Evolutionary conservation across 2,329 filamentous ascomycete genomes (phyloP), one percentile per base, ranked within the genome.

Genomic region (Polytolypa hystricis): DNA sequence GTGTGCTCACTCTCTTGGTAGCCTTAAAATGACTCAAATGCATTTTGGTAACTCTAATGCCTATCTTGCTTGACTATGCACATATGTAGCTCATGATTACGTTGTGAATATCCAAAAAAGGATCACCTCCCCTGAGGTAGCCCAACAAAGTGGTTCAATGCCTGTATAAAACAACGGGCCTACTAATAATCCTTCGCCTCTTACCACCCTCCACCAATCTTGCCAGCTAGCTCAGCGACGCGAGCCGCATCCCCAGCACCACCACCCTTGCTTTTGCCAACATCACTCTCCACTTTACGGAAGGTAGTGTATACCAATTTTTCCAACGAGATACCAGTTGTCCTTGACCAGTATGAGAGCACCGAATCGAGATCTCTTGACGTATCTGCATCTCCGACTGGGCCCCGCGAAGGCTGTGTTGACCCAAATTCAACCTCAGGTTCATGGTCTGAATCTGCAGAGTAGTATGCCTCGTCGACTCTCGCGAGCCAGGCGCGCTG

Each of bases 131-230:
- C n/a, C n/a, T n/a, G n/a, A n/a, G n/a, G n/a, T n/a, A n/a, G n/a
- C n/a, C n/a, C n/a, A n/a, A n/a, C n/a, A n/a, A n/a, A n/a, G n/a
- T n/a, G n/a, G n/a, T n/a, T n/a, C n/a, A n/a, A n/a, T n/a, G n/a
- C n/a, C n/a, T n/a, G n/a, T n/a, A n/a, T n/a, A n/a, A n/a, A n/a
- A n/a, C n/a, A n/a, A n/a, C n/a, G n/a, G n/a, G n/a, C n/a, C n/a
- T n/a, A n/a, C n/a, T n/a, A n/a, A n/a, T n/a, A n/a, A n/a, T n/a
- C n/a, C n/a, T n/a, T n/a, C n/a, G n/a, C 8, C 5, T 14, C 30
- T 61, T 70, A 96, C 91, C 91, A 98, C 16, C 91, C 91, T 36
- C 91, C 91, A 36, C 87, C 91, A 49, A 87, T 83, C 60, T 86
- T 91, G 38, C 85, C 80, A 31, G 89, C 89, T 52, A 98, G 69